Evolutionary conservation across 495 filamentous ascomycete species (phyloP), one percentile per base, ranked within the genome.

Genomic region (Xylona heveae): DNA sequence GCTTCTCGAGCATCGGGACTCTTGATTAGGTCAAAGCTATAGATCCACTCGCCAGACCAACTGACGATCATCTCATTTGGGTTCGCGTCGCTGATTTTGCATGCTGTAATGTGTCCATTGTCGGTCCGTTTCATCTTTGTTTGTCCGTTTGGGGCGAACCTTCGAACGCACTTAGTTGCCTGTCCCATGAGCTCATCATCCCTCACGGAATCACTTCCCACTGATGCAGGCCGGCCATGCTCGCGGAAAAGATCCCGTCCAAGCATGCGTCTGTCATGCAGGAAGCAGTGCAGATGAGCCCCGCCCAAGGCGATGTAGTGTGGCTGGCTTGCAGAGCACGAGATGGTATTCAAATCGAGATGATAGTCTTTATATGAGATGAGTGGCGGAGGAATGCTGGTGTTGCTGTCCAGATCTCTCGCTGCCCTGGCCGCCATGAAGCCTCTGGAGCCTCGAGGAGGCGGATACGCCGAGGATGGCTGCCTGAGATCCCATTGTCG

Each of bases 281-380:
- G 58, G 47, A 80, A 79, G 45, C 73, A 77, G 41, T 81, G 69
- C 10, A 71, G 57, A 47, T 80, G 74, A 1, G 68, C 64, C 17
- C 75, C 75, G 18, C 75, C 75, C 12, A 81, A 52, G 2, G 74
- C 75, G 40, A 81, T 78, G 44, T 80, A 81, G 42, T 80, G 70
- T 17, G 75, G 75, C 35, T 79, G 75, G 29, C 59, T 69, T 3
- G 68, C 57, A 5, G 74, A 77, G 46, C 74, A 80, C 6, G 74
- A 78, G 12, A 81, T 74, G 2, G 69, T 78, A 43, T 80, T 79
- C 12, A 81, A 54, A 36, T 81, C 74, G 9, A 81, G 52, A 19
- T 62, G 53, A 38, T 69, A 71, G 1, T 54, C 50, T 33, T 71
- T 75, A 46, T 81, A 81, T 4, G 68, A 74, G 30, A 81, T 81